Base-by-base conservation (phyloP, 2,329 filamentous ascomycete species). In the Beauveria varroae region DNA sequence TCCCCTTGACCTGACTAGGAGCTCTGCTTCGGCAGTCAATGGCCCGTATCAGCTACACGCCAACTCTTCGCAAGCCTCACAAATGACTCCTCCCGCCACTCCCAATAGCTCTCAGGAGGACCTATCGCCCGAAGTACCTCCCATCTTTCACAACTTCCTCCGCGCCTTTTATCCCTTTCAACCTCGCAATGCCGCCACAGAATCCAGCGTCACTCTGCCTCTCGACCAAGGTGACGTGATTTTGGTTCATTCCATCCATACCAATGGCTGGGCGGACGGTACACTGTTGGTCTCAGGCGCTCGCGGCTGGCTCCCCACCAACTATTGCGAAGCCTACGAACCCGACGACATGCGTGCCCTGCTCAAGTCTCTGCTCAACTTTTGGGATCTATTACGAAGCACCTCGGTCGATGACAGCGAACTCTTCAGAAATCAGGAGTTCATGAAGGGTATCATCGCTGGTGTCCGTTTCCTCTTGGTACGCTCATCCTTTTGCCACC, bases 261-360 rank as follows among this genome's bases (percentile, higher is more conserved):
- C 91, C 63, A 99, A 98, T 77, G 95, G 95, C 67, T 99, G 95
- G 95, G 95, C 95, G 37, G 95, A 99, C 73, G 95, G 95, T 57
- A 99, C 95, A 1, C 79, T 97, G 46, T 77, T 99, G 64, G 83
- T 88, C 26, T 91, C 92, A 3, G 93, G 93, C 28, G 89, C 89
- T 56, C 84, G 95, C 67, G 95, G 95, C 64, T 99, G 95, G 95
- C 79, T 99, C 63, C 95, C 95, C 3, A 99, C 95, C 9, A 99
- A 99, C 74, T 99, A 98, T 73, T 99, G 95, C 78, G 93, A 97
- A 72, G 84, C 91, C 10, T 99, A 97, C 72, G 91, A 97, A 66
- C 91, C 93, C 51, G 85, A 91, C 24, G 87, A 92, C 65, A 93
- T 98, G 81, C 85, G 87, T 60, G 92, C 86, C 65, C 80, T 99